phyloP scores from a whole-genome alignment of 305 asterid genomes.

The Fraxinus nigra region DNA sequence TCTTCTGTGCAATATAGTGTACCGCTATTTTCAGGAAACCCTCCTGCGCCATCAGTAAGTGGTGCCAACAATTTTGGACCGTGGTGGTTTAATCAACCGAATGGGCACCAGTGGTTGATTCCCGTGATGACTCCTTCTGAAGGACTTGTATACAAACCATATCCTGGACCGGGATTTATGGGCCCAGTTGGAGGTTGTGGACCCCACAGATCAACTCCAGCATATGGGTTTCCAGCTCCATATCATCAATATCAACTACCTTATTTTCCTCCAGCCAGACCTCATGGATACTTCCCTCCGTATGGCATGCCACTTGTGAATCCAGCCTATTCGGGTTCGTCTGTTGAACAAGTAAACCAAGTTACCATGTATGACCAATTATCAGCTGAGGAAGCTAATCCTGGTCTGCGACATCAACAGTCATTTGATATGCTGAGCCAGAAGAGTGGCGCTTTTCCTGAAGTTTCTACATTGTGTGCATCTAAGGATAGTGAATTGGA shows the following conservation, averaged over 20 bases:
- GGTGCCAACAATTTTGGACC: constrained; percentile 34
- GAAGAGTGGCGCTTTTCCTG: constrained; percentile 21
- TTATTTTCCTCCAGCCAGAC: constrained; percentile 31
- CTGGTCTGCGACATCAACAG: not conserved
- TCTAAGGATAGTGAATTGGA: constrained; percentile 49
- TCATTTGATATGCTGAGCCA: constrained; percentile 20
- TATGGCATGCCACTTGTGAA: constrained; percentile 57
- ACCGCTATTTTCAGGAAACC: constrained; percentile 29
- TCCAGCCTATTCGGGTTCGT: constrained; percentile 38
- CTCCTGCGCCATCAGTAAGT: constrained; percentile 30
- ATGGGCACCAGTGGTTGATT: constrained; percentile 76
- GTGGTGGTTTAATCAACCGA: constrained; percentile 48
- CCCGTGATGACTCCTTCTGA: constrained; percentile 92
- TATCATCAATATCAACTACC: constrained; percentile 47
- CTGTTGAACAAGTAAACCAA: constrained; percentile 37
- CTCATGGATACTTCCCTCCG: constrained; percentile 59
- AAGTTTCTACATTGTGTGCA: constrained; percentile 1
- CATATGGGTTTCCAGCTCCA: constrained; percentile 46
- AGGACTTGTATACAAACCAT: constrained; percentile 85
- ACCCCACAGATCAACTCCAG: constrained; percentile 38
- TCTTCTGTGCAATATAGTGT: constrained; percentile 42
- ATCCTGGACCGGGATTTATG: constrained; percentile 47
- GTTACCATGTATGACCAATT: not conserved
- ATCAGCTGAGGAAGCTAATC: constrained; percentile 24
- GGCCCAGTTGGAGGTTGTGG: constrained; percentile 31